Evolutionary conservation across 75 land plant species (phyloP), one percentile per base, ranked within the genome.

Genomic region (Cunninghamia lanceolata): DNA sequence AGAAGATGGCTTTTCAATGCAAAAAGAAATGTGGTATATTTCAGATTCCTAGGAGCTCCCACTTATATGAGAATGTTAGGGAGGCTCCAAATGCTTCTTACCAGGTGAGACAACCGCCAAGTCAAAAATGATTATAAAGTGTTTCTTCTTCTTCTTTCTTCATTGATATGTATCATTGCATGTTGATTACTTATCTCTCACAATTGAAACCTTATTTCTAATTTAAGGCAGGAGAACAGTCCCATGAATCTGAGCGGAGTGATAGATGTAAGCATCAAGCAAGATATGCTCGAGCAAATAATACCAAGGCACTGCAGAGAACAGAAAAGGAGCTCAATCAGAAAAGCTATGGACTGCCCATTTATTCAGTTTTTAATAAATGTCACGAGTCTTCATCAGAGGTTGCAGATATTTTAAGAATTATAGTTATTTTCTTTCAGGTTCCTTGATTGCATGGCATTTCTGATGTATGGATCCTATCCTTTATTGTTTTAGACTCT

Each of bases 1-100:
- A 79, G 46, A 79, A 25, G 10, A 43, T 43, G 30, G 6, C 47
- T 43, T 42, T 10, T 21, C 82, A 43, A 43, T 40, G n/a, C 46
- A 40, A 79, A 21, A 79, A 17, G 30, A 42, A 43, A 19, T 21
- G 81, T 78, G 81, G 47, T 2, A 79, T 79, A 79, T 79, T 28
- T 42, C 82, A 6, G 9, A 79, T 46, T 43, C 39, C 46, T 79
- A 79, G n/a, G 43, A 43, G 82, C 9, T 79, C 46, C 3, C 21
- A 79, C 39, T 79, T 39, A 43, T 42, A 79, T 79, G 19, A 79
- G 28, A 43, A 19, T 79, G 32, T 79, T 79, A 21, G 82, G 82
- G 28, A 43, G 30, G 30, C 43, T 25, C 82, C 82, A 21, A 19
- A 79, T 39, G 45, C 81, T 78, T 40, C 46, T 40, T 21, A 79